Evolutionary conservation across 331 rosid species (phyloP).

Genomic region (Saraca asoca): DNA sequence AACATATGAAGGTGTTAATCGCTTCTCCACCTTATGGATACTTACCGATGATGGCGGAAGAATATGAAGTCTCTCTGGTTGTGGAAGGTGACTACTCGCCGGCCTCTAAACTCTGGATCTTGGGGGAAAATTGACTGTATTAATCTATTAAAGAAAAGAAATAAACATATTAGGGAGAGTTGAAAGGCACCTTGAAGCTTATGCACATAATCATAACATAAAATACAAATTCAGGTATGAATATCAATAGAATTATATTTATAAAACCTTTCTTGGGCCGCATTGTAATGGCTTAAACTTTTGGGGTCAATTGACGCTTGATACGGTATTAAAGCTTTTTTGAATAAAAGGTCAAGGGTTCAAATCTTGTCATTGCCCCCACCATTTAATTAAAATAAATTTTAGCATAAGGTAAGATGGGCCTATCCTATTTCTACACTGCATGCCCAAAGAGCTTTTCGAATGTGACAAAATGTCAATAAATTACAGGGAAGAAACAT

Average conservation of each 20-base stretch:
- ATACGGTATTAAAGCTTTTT: too few species aligned
- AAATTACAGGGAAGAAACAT: background rate
- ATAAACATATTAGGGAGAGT: constrained; percentile 4
- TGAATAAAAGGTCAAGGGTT: too few species aligned
- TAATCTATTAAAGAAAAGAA: constrained; percentile 47
- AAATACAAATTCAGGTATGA: too few species aligned
- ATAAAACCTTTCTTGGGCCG: too few species aligned
- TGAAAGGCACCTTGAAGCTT: constrained; percentile 21
- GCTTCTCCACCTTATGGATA: constrained; percentile 16
- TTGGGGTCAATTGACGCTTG: too few species aligned
- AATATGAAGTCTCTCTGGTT: constrained; percentile 94
- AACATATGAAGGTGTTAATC: background rate
- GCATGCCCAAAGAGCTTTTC: background rate
- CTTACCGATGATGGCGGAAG: constrained; percentile 90
- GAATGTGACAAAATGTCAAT: background rate
- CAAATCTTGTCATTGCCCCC: too few species aligned
- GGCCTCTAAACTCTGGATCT: constrained; percentile 82
- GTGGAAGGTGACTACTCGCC: constrained; percentile 90
- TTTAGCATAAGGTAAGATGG: too few species aligned
- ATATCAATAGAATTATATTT: too few species aligned
- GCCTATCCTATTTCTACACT: too few species aligned
- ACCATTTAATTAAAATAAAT: too few species aligned
- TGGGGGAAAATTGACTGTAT: constrained; percentile 87
- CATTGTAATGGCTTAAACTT: too few species aligned
- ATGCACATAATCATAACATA: constrained; percentile 29